phyloP scores from a whole-genome alignment of 352 stramenopile species.

The Halophytophthora batemanensis region DNA sequence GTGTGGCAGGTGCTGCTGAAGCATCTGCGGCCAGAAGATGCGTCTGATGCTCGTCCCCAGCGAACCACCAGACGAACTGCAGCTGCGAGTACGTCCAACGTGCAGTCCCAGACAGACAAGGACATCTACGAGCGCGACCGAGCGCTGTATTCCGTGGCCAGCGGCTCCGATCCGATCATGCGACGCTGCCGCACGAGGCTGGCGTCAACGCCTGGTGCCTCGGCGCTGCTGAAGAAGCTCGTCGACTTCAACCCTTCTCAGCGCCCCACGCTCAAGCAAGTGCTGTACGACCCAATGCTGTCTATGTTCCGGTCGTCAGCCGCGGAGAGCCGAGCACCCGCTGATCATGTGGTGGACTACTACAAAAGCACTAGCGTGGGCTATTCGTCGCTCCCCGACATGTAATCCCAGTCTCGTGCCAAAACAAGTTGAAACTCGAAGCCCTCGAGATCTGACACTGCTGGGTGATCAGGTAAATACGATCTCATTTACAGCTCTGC shows the following conservation, averaged over 20 bases:
- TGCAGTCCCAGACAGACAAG: slow-evolving; percentile 17
- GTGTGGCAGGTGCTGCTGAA: slow-evolving; percentile 67
- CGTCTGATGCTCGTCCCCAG: slow-evolving; percentile 12
- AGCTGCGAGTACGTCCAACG: slow-evolving; percentile 4
- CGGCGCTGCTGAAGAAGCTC: slow-evolving; percentile 45
- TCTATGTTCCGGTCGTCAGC: slow-evolving; percentile 23
- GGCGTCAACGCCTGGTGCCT: slow-evolving; percentile 35
- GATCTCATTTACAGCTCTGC: neutral
- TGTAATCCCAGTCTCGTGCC: slow-evolving; percentile 25
- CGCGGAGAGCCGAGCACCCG: slow-evolving; percentile 2
- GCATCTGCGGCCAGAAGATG: slow-evolving; percentile 48
- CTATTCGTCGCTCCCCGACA: slow-evolving; percentile 27
- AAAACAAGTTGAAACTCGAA: neutral
- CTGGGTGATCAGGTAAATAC: neutral
- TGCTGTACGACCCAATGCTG: slow-evolving; percentile 65
- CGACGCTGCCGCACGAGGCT: slow-evolving; percentile 49
- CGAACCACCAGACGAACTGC: slow-evolving; percentile 19
- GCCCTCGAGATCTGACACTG: neutral
- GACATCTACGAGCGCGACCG: slow-evolving; percentile 43
- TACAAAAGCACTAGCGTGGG: slow-evolving; percentile 28
- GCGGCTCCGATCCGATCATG: slow-evolving; percentile 48
- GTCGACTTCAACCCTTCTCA: slow-evolving; percentile 59
- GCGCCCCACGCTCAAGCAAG: slow-evolving; percentile 64
- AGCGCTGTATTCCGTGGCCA: slow-evolving; percentile 45
- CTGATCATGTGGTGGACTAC: slow-evolving; percentile 59